phyloP scores from a whole-genome alignment of 148 eudicot genomes.

The Chenopodium formosanum region DNA sequence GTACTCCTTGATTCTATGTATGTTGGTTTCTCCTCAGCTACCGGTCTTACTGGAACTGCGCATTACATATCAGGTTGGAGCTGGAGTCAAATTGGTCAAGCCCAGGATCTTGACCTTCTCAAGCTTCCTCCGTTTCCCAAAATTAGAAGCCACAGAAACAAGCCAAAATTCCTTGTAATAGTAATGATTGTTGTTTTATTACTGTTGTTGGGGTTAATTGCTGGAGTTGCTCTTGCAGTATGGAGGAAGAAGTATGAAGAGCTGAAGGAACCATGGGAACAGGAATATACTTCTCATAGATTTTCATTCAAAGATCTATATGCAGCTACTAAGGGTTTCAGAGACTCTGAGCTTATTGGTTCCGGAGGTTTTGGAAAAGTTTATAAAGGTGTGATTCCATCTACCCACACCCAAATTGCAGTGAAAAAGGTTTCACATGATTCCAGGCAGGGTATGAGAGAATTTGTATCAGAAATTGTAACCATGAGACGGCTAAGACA shows the following conservation, averaged over 20 bases:
- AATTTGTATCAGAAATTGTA: constrained; percentile 28
- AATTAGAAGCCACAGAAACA: neutral
- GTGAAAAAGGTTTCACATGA: constrained; percentile 29
- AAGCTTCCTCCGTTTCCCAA: constrained; percentile 26
- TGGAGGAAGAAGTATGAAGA: constrained; percentile 17
- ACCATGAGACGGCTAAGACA: constrained; percentile 34
- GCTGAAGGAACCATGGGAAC: constrained; percentile 20
- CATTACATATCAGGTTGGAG: constrained; percentile 37
- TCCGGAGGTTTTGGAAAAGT: constrained; percentile 34
- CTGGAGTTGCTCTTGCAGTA: constrained; percentile 2
- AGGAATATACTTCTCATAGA: constrained; percentile 25
- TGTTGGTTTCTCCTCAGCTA: constrained; percentile 24
- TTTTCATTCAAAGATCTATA: constrained; percentile 30
- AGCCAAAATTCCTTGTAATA: neutral
- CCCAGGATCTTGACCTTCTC: constrained; percentile 8
- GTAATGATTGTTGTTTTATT: neutral
- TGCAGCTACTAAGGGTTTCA: constrained; percentile 32
- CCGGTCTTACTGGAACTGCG: constrained; percentile 11
- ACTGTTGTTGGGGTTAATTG: neutral
- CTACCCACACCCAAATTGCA: constrained; percentile 18
- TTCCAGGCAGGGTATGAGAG: constrained; percentile 28
- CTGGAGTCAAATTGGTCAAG: constrained; percentile 22
- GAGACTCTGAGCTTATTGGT: constrained; percentile 28
- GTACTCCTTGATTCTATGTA: constrained; percentile 16
- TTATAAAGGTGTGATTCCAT: constrained; percentile 24